Base-by-base conservation (phyloP, 305 asterid genomes). In the Solanum chacoense region DNA sequence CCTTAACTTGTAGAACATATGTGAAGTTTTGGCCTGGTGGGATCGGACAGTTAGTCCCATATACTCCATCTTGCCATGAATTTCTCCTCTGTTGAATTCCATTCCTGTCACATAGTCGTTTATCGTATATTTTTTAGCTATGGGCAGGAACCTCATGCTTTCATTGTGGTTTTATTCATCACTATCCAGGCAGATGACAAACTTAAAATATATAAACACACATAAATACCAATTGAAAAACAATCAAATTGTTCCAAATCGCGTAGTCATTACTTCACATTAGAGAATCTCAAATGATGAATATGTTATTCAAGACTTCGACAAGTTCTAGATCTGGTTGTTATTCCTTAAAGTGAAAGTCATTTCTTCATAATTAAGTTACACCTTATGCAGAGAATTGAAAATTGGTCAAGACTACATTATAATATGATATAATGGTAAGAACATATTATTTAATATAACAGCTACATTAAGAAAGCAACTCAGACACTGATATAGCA, bases 21-120 rank as follows among this genome's bases (percentile, higher is more conserved):
- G 94, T 92, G 89, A 87, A 92, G 85, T 92, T 92, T 26, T 85
- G 78, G 24, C 94, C 92, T 8, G 93, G 92, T 65, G 91, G 92
- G 69, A 92, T 92, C 1, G 93, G 94, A 38, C 94, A 91, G 78
- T 91, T 92, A n/a, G 94, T 92, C 38, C 94, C 94, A 55, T 71
- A 88, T 12, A 91, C 92, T 34, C 94, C 94, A 81, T 92, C 94
- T 37, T 92, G 93, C 93, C 93, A 92, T 4, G 94, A 91, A 45
- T 91, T 92, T 83, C 90, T 90, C 84, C 92, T 90, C 71, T 92
- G 93, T 80, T 90, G 91, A 42, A 92, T 35, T 20, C 93, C 94
- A 24, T 92, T 84, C 94, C 94, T 92, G 81, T 78, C 18, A 24
- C 37, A 73, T 31, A 22, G 50, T 87, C 83, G 24, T 2, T 24